phyloP scores from a whole-genome alignment of 1,284 basidiomycete species.

The Malassezia restricta region DNA sequence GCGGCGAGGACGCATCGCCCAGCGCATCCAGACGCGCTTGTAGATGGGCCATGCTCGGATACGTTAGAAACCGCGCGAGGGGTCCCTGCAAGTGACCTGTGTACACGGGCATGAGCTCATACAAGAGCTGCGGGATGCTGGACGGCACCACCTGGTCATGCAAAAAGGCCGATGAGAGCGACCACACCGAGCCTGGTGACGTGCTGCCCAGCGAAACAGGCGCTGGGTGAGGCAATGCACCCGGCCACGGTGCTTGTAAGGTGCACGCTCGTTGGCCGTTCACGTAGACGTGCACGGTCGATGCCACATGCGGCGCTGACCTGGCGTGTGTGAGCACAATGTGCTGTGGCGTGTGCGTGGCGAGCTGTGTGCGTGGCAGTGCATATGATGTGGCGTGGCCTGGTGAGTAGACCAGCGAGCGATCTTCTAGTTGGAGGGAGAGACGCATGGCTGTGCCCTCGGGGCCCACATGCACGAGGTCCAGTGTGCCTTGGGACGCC shows the following conservation, averaged over 20 bases:
- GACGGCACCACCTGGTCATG: slow-evolving; percentile 25
- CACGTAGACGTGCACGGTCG: slow-evolving; percentile 27
- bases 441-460: slow-evolving; percentile 23
- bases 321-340: slow-evolving; percentile 27
- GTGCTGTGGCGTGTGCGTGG: slow-evolving; percentile 18
- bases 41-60: slow-evolving; percentile 27
- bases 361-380: slow-evolving; percentile 9
- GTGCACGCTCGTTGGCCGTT: slow-evolving; percentile 26
- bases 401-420: slow-evolving; percentile 21
- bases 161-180: slow-evolving; percentile 27
- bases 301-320: slow-evolving; percentile 20
- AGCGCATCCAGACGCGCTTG: slow-evolving; percentile 29
- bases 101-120: slow-evolving; percentile 26
- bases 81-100: slow-evolving; percentile 31
- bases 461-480: slow-evolving; percentile 24
- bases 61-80: slow-evolving; percentile 35
- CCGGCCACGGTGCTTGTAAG: slow-evolving; percentile 7
- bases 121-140: slow-evolving; percentile 28
- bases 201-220: background rate
- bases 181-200: slow-evolving; percentile 16
- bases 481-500: background rate
- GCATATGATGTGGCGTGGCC: slow-evolving; percentile 8
- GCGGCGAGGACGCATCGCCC: slow-evolving; percentile 8
- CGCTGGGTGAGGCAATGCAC: slow-evolving; percentile 29
- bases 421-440: slow-evolving; percentile 21